Percentiles rank a stretch among this genome's conserved stretches.
These are phyloP conservation scores for Mortierella sp. DNA, from an alignment of 371 early-diverging fungal species.

Conservation along the genomic window DNA sequence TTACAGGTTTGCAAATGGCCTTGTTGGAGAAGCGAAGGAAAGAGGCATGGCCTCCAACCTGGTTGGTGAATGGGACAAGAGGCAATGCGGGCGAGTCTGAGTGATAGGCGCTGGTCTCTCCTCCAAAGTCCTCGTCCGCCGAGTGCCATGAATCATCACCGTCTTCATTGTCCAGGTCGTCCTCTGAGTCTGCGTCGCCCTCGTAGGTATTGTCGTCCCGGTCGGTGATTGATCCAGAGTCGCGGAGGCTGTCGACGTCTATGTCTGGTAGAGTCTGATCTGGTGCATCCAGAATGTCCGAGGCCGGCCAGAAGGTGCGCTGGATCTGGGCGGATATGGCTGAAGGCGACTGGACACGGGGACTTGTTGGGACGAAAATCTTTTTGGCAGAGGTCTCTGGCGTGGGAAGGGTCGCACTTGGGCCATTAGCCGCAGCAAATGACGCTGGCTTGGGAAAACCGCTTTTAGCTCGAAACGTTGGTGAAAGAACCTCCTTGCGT, in stretches of 20 bases:
- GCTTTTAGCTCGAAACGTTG: conserved; percentile 52
- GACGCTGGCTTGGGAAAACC: conserved; percentile 38
- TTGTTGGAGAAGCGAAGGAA: conserved; percentile 87
- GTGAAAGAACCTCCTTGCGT: conserved; percentile 50
- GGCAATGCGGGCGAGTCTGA: conserved; percentile 65
- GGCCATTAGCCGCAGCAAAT: conserved; percentile 27
- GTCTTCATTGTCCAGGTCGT: conserved; percentile 39
- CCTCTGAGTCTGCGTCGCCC: conserved; percentile 34
- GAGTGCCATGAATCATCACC: conserved; percentile 55
- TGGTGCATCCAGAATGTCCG: conserved; percentile 12
- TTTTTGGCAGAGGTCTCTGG: conserved; percentile 47
- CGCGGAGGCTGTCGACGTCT: not conserved
- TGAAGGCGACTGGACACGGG: conserved; percentile 51
- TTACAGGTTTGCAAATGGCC: conserved; percentile 92
- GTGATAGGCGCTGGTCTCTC: conserved; percentile 54
- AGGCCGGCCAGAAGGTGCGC: conserved; percentile 27
- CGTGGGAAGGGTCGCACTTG: conserved; percentile 33
- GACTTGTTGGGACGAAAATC: conserved; percentile 38
- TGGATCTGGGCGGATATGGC: conserved; percentile 53
- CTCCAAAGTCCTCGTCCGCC: conserved; percentile 56
- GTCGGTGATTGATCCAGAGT: not conserved
- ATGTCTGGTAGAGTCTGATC: conserved; percentile 4
- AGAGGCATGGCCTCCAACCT: conserved; percentile 90
- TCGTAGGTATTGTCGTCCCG: conserved; percentile 20
- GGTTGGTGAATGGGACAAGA: conserved; percentile 78